Conservation (phyloP, 2,329 filamentous ascomycete species). For the Colletotrichum agaves region DNA sequence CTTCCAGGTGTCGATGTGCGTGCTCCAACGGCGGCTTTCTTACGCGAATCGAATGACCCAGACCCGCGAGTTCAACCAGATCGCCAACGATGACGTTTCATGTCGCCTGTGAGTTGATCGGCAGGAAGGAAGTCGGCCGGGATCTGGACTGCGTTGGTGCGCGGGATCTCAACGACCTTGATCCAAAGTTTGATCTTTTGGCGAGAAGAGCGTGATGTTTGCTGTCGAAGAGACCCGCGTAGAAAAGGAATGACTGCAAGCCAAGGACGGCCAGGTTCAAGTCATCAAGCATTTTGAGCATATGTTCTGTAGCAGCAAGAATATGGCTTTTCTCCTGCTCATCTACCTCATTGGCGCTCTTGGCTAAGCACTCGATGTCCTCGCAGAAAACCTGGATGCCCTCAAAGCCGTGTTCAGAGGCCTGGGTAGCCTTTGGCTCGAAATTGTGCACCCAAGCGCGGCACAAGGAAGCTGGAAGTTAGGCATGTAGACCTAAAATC, state of each 20-base stretch:
- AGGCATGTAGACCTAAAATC: no score
- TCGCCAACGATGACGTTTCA: constrained; percentile 70
- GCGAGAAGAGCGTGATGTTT: constrained; percentile 65
- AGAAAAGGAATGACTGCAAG: constrained; percentile 81
- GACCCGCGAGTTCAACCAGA: constrained; percentile 71
- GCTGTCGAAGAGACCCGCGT: constrained; percentile 76
- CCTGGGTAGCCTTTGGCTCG: constrained; percentile 7
- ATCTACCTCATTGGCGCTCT: constrained; percentile 51
- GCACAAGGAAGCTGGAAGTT: constrained; percentile 17
- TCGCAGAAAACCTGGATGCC: constrained; percentile 83
- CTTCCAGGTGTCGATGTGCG: constrained; percentile 77
- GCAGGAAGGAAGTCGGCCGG: constrained; percentile 75
- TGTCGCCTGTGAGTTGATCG: constrained; percentile 54
- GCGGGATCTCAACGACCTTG: constrained; percentile 67
- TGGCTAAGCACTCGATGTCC: constrained; percentile 72
- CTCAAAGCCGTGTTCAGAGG: constrained; percentile 56
- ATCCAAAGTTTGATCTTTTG: constrained; percentile 77
- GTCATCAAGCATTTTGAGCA: constrained; percentile 65
- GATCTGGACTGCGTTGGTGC: constrained; percentile 78
- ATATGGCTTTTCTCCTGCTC: constrained; percentile 52
- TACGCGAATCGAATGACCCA: constrained; percentile 78
- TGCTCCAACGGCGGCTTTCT: constrained; percentile 79
- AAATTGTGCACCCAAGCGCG: constrained; percentile 44
- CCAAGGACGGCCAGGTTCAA: constrained; percentile 69
- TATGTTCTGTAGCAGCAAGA: constrained; percentile 66